phyloP scores from a whole-genome alignment of 805 yeast species.

The Vanderwaltozyma tropicalis region DNA sequence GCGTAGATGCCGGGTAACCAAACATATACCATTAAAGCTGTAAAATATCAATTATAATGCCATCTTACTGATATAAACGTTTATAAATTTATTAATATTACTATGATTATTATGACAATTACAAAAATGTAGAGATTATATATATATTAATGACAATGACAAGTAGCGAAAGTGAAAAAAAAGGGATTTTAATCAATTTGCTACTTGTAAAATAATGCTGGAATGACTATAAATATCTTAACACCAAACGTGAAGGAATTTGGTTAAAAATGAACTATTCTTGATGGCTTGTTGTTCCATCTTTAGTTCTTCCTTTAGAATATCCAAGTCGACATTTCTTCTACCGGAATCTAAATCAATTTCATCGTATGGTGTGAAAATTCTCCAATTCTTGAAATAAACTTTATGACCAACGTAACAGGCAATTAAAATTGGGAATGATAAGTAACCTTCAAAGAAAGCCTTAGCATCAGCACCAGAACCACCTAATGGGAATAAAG shows the following conservation, averaged over 20 bases:
- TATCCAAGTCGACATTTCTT: constrained; percentile 42
- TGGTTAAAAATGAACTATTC: constrained; percentile 35
- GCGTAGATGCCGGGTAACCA: too few species aligned
- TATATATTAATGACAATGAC: too few species aligned
- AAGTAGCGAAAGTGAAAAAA: too few species aligned
- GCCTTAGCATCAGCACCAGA: constrained; percentile 38
- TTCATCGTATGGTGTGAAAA: constrained; percentile 34
- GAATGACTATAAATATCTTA: too few species aligned
- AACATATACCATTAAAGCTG: too few species aligned
- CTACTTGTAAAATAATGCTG: too few species aligned
- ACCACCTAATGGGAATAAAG: constrained; percentile 57
- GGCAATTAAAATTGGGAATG: constrained; percentile 52
- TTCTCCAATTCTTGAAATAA: constrained; percentile 31
- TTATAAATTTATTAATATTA: too few species aligned
- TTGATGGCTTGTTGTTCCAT: constrained; percentile 34
- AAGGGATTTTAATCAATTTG: too few species aligned
- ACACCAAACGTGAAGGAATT: constrained; percentile 37
- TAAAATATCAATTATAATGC: too few species aligned
- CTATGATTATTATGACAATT: too few species aligned
- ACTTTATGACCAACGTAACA: constrained; percentile 53
- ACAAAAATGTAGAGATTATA: too few species aligned
- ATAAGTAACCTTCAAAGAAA: constrained; percentile 59
- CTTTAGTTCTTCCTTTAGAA: constrained; percentile 38
- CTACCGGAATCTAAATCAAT: constrained; percentile 53
- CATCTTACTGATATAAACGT: too few species aligned